Base-by-base conservation (phyloP, 2,329 filamentous ascomycete genomes). In the Cytospora mali region DNA sequence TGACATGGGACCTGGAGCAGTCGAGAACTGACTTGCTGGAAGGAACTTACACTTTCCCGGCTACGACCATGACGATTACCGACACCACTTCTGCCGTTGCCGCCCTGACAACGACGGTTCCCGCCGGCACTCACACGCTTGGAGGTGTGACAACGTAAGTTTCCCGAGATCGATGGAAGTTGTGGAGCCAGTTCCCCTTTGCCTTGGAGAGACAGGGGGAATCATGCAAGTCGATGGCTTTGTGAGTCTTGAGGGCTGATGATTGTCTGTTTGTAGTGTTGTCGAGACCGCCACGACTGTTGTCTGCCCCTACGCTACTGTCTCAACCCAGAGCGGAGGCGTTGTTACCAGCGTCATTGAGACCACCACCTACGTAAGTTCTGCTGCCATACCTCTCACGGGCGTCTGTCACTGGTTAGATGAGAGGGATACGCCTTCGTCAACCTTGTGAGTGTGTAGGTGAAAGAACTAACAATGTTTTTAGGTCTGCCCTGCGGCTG, bases 1-100 rank as follows among this genome's bases (percentile, higher is more conserved):
- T 9, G 2, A 35, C 50, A 55, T 11, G 35, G 18, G 23, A 0
- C 7, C 25, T 28, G 1, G 51, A 29, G 21, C 33, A 46, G 29
- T 48, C 27, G 29, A n/a, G 7, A 31, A 31, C 60, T 61, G 42
- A 39, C 14, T 48, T 28, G 6, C 3, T 18, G 10, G 6, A 14
- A 65, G 62, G 90, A 75, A 84, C 83, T 66, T 93, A 92, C 81
- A 92, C 89, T 68, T 86, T 91, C 81, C 87, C 88, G 69, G 88
- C 89, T 64, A 89, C 84, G 69, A 93, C 89, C 66, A 72, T 91
- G 68, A 88, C 85, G 65, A 77, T 93, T 68, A 87, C 81, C 66
- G 80, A 86, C 75, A 83, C 84, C 64, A 89, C 87, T 69, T 90
- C 87, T 46, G 88, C 90, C 66, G 87, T 84, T 75, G 88, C 76